These are phyloP conservation scores for Posidonia oceanica DNA, from an alignment of 116 monocot genomes.

Conservation along the genomic window DNA sequence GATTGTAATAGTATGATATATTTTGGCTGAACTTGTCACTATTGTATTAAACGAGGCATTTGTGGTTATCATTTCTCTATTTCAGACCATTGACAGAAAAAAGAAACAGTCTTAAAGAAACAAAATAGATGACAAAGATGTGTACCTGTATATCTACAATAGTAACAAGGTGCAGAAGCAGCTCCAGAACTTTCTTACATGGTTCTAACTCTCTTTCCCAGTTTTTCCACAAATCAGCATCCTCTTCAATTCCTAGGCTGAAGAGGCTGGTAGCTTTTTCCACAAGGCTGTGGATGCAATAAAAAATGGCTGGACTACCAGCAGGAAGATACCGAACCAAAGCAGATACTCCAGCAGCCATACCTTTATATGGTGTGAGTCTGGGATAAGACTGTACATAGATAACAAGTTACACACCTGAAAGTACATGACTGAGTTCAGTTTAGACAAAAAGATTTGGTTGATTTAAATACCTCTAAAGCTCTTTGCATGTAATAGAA, in stretches of 20 bases:
- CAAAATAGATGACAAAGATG: background rate
- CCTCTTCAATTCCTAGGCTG: constrained; percentile 22
- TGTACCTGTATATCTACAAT: constrained; percentile 96
- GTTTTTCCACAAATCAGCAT: constrained; percentile 52
- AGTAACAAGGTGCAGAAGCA: constrained; percentile 68
- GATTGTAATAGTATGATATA: no score
- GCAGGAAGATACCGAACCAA: constrained; percentile 84
- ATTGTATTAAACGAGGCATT: no score
- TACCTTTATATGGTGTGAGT: constrained; percentile 76
- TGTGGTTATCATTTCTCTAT: background rate
- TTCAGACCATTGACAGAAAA: background rate
- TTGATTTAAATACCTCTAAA: constrained; percentile 40
- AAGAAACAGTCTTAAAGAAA: background rate
- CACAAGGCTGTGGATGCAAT: constrained; percentile 58
- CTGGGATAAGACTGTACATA: constrained; percentile 37
- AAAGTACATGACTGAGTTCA: background rate
- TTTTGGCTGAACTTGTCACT: no score
- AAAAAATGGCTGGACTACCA: constrained; percentile 86
- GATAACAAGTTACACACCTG: background rate
- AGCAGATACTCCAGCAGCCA: constrained; percentile 85
- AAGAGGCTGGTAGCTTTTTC: constrained; percentile 48
- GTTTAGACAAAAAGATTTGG: background rate
- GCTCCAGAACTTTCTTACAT: constrained; percentile 63
- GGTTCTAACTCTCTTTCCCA: constrained; percentile 70
- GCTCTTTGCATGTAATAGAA: constrained; percentile 86